Percentiles rank a stretch among this genome's conserved stretches.
These are phyloP conservation scores for Plasmodium gallinaceum DNA, from an alignment of 169 alveolate genomes.

Conservation along the genomic window DNA sequence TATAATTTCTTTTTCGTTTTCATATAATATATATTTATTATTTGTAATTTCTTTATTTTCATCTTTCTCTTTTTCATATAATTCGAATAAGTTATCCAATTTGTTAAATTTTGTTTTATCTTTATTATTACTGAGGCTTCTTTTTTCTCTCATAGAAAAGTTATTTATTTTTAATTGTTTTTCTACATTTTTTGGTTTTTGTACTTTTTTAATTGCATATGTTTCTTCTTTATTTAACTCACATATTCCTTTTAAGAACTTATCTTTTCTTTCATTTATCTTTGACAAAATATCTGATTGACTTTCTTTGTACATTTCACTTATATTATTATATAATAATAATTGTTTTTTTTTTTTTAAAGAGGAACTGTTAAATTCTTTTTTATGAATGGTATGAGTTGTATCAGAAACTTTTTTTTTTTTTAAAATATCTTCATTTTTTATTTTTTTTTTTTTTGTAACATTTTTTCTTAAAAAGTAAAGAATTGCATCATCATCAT, in stretches of 20 bases:
- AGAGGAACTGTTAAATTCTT: too few species aligned
- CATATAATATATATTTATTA: background rate
- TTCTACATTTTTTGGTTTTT: background rate
- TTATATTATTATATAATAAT: background rate
- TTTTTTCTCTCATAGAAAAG: too few species aligned
- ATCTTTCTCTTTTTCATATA: background rate
- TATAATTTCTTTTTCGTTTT: background rate
- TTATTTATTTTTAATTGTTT: background rate
- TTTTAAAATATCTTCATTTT: too few species aligned
- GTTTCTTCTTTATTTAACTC: background rate
- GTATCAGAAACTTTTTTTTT: too few species aligned
- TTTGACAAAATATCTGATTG: background rate
- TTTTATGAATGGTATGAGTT: too few species aligned
- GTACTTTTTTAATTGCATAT: background rate
- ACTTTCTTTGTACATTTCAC: background rate
- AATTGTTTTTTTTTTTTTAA: too few species aligned
- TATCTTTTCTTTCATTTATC: background rate
- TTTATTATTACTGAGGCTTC: background rate
- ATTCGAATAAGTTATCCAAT: background rate
- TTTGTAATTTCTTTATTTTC: background rate
- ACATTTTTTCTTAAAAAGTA: background rate
- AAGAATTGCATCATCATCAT: slow-evolving; percentile 27
- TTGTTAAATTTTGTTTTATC: background rate
- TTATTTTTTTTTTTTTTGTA: background rate
- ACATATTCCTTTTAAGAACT: background rate